A percentile compares a stretch with the other conserved stretches of the same genome.
phyloP scores from a whole-genome alignment of 192 early-diverging fungal genomes.

The Mortierella alpina region DNA sequence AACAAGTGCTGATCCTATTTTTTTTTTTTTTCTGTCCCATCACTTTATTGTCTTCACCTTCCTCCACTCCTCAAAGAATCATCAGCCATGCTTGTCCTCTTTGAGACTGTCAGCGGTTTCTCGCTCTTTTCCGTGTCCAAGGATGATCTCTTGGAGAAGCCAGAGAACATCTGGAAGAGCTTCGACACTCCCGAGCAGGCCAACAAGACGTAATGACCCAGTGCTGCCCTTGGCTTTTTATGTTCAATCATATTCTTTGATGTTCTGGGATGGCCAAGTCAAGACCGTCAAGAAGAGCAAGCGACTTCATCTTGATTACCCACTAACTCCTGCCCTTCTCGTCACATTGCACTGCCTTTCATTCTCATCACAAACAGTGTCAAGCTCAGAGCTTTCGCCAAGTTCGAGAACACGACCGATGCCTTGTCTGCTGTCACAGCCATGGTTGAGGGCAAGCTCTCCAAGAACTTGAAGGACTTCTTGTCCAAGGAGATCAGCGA shows the following conservation, averaged over 20 bases:
- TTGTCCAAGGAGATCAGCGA: slow-evolving; percentile 85
- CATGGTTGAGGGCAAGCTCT: slow-evolving; percentile 95
- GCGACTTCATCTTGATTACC: too few relatives aligned
- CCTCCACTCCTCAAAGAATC: slow-evolving; percentile 13
- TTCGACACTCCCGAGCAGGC: slow-evolving; percentile 91
- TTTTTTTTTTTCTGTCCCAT: slow-evolving; percentile 26
- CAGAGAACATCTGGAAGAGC: slow-evolving; percentile 87
- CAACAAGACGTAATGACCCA: slow-evolving; percentile 80
- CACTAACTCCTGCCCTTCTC: too few relatives aligned
- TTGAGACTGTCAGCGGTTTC: slow-evolving; percentile 97
- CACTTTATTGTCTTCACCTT: slow-evolving; percentile 3
- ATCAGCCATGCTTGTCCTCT: slow-evolving; percentile 87
- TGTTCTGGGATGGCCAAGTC: too few relatives aligned
- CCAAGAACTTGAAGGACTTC: slow-evolving; percentile 95
- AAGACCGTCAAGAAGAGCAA: too few relatives aligned
- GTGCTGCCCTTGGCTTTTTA: not conserved
- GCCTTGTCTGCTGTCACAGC: slow-evolving; percentile 96
- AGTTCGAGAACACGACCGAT: slow-evolving; percentile 99
- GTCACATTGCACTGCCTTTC: too few relatives aligned
- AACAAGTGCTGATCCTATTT: slow-evolving; percentile 7
- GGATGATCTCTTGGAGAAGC: slow-evolving; percentile 88
- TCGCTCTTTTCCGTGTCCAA: slow-evolving; percentile 96
- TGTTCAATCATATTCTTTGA: not conserved
- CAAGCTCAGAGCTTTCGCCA: slow-evolving; percentile 95
- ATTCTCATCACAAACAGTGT: slow-evolving; percentile 62